Conservation (phyloP, 106 monocot species). For the Dioscorea alata region DNA sequence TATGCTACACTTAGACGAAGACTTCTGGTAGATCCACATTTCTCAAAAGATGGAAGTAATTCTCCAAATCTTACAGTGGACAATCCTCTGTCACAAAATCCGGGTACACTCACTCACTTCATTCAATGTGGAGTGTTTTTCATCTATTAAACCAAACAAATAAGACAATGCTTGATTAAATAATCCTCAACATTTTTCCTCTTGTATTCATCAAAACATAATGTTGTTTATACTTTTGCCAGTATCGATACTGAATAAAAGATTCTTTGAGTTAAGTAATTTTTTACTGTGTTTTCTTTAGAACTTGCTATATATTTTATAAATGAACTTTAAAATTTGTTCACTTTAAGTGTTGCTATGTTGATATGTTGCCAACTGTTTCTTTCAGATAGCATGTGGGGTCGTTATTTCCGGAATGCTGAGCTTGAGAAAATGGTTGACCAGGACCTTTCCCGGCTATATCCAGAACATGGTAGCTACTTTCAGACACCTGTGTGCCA, state of each 20-base stretch:
- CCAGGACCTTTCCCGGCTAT: slow-evolving; percentile 78
- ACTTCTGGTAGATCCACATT: slow-evolving; percentile 58
- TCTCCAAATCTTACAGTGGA: slow-evolving; percentile 39
- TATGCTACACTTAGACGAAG: slow-evolving; percentile 53
- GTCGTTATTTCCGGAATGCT: slow-evolving; percentile 77
- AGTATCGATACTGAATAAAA: too few species aligned
- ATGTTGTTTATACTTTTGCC: too few species aligned
- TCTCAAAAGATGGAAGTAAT: slow-evolving; percentile 35
- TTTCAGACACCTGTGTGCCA: slow-evolving; percentile 72
- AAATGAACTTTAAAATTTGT: not conserved
- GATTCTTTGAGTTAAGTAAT: too few species aligned
- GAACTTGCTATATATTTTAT: not conserved
- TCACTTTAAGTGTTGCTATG: not conserved
- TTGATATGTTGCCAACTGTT: not conserved
- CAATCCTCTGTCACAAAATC: slow-evolving; percentile 56
- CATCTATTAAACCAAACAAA: too few species aligned
- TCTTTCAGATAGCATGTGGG: slow-evolving; percentile 74
- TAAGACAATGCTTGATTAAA: too few species aligned
- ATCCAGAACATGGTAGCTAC: slow-evolving; percentile 73
- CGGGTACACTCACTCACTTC: slow-evolving; percentile 17
- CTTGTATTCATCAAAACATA: too few species aligned
- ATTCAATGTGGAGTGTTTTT: too few species aligned
- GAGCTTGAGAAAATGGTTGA: slow-evolving; percentile 83
- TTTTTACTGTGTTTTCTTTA: too few species aligned
- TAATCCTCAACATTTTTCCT: too few species aligned